A percentile compares a stretch with the other conserved stretches of the same genome.
Evolutionary conservation across 345 rosid species (phyloP).

Genomic region (Eutrema yunnanense): DNA sequence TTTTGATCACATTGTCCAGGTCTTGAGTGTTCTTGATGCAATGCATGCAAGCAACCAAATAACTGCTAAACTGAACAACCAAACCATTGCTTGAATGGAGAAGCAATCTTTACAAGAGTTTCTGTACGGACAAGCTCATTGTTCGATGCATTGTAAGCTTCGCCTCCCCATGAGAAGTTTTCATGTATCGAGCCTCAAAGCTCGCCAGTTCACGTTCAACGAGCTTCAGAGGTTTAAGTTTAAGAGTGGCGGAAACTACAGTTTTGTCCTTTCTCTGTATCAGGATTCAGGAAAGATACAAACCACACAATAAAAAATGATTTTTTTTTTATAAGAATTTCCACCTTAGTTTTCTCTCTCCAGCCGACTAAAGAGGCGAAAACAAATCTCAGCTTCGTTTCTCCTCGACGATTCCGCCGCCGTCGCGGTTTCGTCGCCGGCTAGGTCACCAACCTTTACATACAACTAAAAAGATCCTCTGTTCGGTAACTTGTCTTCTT

Average conservation of each 20-base stretch:
- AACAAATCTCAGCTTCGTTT: no score
- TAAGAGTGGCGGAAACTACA: conserved; percentile 8
- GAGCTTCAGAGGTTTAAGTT: conserved; percentile 11
- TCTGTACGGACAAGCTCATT: conserved; percentile 7
- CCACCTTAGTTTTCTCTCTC: no score
- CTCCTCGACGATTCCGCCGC: no score
- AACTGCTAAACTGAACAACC: background rate
- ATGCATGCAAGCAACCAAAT: conserved; percentile 1
- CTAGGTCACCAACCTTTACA: no score
- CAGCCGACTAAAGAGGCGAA: no score
- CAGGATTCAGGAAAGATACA: background rate
- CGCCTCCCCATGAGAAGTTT: background rate
- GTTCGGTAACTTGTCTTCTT: no score
- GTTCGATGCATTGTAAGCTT: conserved; percentile 13
- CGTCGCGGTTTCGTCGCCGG: no score
- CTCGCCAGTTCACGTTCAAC: conserved; percentile 4
- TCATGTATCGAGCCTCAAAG: conserved; percentile 11
- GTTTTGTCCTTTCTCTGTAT: conserved; percentile 2
- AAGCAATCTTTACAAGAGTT: conserved; percentile 7
- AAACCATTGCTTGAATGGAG: background rate
- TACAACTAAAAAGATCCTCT: no score
- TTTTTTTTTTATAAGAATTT: no score
- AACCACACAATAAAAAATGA: conserved; percentile 15
- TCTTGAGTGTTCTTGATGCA: background rate
- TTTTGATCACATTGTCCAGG: conserved; percentile 7